Conservation (phyloP, 768 basidiomycete genomes). For the Mycena latifolia region DNA sequence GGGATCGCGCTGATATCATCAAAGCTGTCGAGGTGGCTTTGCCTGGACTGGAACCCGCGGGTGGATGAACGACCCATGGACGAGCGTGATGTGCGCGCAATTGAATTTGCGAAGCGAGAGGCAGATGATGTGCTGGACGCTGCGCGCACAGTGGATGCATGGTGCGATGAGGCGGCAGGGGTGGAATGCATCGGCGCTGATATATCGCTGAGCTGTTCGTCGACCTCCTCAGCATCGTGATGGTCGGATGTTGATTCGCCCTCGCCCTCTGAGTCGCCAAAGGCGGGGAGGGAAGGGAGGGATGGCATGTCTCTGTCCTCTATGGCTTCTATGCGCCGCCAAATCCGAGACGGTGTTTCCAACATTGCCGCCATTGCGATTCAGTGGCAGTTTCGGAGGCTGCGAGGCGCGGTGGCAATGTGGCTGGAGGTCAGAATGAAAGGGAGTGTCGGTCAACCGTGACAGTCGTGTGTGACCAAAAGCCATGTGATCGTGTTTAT, state of each 20-base stretch:
- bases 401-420: not conserved
- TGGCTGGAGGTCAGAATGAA: not conserved
- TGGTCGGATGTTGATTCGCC: conserved; percentile 43
- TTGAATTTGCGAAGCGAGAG: conserved; percentile 67
- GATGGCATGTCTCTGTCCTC: conserved; percentile 86
- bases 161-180: conserved; percentile 64
- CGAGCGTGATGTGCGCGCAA: conserved; percentile 55
- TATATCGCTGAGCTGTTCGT: conserved; percentile 54
- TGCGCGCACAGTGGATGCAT: conserved; percentile 63
- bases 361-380: conserved; percentile 64
- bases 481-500: conserved; percentile 16
- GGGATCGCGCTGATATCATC: conserved; percentile 67
- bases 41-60: conserved; percentile 47
- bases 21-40: conserved; percentile 62
- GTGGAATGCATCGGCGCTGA: conserved; percentile 76
- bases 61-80: conserved; percentile 47
- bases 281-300: conserved; percentile 78
- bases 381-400: not conserved
- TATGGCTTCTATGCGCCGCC: conserved; percentile 84
- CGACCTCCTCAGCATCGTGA: conserved; percentile 44
- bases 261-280: conserved; percentile 71
- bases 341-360: conserved; percentile 89
- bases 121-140: conserved; percentile 58
- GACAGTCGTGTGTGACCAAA: not conserved
- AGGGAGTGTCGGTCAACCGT: not conserved